Percentiles rank a stretch among this genome's conserved stretches.
These are phyloP conservation scores for Sporothrix luriei DNA, from an alignment of 2,329 filamentous ascomycete species.

Conservation along the genomic window DNA sequence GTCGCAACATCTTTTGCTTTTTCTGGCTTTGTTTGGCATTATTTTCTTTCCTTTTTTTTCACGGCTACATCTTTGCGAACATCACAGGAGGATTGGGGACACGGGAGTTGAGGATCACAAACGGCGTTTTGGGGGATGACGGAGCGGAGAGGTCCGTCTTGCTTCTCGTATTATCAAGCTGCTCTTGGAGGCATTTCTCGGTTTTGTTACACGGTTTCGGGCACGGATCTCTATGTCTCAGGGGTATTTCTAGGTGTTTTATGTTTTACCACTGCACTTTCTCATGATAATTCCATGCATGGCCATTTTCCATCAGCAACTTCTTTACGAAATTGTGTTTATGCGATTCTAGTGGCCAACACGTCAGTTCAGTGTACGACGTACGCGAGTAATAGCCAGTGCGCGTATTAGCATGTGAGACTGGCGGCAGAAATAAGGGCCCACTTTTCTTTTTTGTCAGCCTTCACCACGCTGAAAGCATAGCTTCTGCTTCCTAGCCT, in stretches of 20 bases:
- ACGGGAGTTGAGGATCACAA: not conserved
- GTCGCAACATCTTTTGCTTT: too few relatives aligned
- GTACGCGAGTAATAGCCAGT: too few relatives aligned
- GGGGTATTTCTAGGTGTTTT: not conserved
- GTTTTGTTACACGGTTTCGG: not conserved
- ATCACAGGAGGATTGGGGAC: not conserved
- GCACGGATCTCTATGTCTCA: not conserved
- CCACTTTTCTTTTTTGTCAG: slow-evolving; percentile 4
- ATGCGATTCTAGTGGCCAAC: too few relatives aligned
- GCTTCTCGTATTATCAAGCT: not conserved
- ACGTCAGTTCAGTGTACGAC: too few relatives aligned
- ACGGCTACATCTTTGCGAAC: not conserved
- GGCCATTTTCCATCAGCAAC: not conserved
- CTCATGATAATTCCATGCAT: not conserved
- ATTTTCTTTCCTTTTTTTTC: not conserved
- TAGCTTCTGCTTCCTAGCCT: not conserved
- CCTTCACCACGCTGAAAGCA: not conserved
- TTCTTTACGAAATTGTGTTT: too few relatives aligned
- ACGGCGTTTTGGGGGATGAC: not conserved
- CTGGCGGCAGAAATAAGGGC: not conserved
- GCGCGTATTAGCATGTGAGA: too few relatives aligned
- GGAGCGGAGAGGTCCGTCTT: not conserved
- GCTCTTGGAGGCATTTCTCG: not conserved
- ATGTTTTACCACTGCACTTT: not conserved
- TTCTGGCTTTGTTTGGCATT: not conserved